Conservation (phyloP, 2,329 filamentous ascomycete species). For the Escovopsis sp. region DNA sequence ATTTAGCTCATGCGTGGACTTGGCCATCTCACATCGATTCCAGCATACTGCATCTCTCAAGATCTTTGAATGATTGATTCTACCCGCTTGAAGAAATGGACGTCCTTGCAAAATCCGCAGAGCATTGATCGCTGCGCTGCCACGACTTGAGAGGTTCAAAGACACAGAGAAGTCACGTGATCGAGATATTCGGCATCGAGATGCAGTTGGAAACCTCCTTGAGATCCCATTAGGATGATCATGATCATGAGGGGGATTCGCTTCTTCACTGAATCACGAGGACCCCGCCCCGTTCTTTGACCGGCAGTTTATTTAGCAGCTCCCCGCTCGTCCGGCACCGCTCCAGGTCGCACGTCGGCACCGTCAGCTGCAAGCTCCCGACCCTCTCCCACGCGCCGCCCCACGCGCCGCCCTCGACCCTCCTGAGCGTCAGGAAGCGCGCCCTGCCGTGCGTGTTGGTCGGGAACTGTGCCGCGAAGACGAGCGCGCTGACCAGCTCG, state of each 20-base stretch:
- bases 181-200: background rate
- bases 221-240: no score
- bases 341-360: slow-evolving; percentile 1
- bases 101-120: no score
- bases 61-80: no score
- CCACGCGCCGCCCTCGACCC: slow-evolving; percentile 3
- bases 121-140: no score
- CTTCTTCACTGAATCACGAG: background rate
- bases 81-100: no score
- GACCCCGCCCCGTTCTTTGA: background rate
- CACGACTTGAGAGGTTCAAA: no score
- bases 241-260: no score
- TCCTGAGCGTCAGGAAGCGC: slow-evolving; percentile 3
- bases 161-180: no score
- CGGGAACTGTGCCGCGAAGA: slow-evolving; percentile 2
- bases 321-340: slow-evolving; percentile 2
- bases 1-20: no score
- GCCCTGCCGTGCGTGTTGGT: slow-evolving; percentile 1
- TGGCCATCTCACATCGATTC: no score
- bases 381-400: slow-evolving; percentile 4
- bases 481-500: slow-evolving; percentile 3
- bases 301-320: slow-evolving; percentile 2
- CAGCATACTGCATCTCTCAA: no score
- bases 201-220: no score
- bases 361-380: slow-evolving; percentile 1